Conservation (phyloP, 164 flowering plant genomes). For the Aristolochia californica region DNA sequence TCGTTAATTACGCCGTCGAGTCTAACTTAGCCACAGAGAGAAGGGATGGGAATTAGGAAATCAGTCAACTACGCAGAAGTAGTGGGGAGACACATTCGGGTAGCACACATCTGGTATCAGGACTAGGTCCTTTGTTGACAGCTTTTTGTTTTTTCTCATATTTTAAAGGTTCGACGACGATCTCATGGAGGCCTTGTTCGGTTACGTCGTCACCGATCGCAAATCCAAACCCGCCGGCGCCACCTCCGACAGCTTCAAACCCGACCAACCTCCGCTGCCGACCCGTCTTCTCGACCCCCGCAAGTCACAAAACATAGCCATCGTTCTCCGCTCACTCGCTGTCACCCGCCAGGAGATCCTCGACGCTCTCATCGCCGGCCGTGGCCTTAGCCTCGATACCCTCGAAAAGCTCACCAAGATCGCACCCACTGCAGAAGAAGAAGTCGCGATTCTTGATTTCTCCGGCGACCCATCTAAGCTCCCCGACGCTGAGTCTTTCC, state of each 20-base stretch:
- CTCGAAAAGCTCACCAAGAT: conserved; percentile 51
- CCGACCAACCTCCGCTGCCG: conserved; percentile 24
- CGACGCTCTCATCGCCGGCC: conserved; percentile 40
- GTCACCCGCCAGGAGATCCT: conserved; percentile 40
- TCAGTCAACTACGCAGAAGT: too few species aligned
- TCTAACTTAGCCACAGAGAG: too few species aligned
- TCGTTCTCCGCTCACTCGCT: conserved; percentile 41
- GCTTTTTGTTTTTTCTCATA: conserved; percentile 1
- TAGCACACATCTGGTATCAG: too few species aligned
- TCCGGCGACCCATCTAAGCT: conserved; percentile 38
- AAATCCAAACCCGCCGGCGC: conserved; percentile 21
- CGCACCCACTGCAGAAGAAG: conserved; percentile 51
- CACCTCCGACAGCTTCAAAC: conserved; percentile 3
- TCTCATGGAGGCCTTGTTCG: conserved; percentile 90
- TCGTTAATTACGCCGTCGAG: too few species aligned
- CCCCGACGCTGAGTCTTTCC: conserved; percentile 60
- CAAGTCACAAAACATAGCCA: conserved; percentile 61
- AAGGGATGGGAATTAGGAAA: too few species aligned
- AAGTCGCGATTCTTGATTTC: conserved; percentile 26
- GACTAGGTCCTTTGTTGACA: too few species aligned
- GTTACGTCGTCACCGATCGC: conserved; percentile 47
- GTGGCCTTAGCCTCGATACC: conserved; percentile 29
- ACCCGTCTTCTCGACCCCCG: conserved; percentile 59
- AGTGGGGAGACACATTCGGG: too few species aligned
- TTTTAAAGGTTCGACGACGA: conserved; percentile 62